Base-by-base conservation (phyloP, 305 asterid species). In the Fraxinus platypoda region DNA sequence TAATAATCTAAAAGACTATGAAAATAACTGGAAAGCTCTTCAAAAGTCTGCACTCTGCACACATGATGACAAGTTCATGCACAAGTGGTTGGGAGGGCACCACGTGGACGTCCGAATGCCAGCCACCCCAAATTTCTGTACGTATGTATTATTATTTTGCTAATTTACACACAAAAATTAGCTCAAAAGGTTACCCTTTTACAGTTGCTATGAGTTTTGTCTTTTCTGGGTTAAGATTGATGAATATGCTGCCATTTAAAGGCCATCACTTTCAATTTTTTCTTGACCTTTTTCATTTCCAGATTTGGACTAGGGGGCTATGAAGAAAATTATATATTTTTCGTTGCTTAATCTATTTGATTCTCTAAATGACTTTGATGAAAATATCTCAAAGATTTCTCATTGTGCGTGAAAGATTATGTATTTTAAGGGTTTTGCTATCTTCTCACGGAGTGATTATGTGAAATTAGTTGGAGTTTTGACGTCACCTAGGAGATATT, bases 61-160 rank as follows among this genome's bases (percentile, higher is more conserved):
- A 25, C 23, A 37, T 41, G 72, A 30, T 23, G 81, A 77, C 78
- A 35, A 84, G 75, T 81, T 78, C 79, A 31, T 79, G 46, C 64
- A 71, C 77, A 57, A 68, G 90, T 89, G 96, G 97, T 80, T 76
- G 83, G 76, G 76, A 83, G 72, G 35, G 73, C 37, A 88, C 93
- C 91, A 92, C 92, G 95, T 91, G 94, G 89, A 82, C 83, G 73
- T 73, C 76, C 72, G 86, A 90, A 87, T 80, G 86, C 87, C 90
- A 73, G 64, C 71, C 46, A 79, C 64, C 57, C 81, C 43, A 59
- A 59, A 21, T 21, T 11, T 68, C 19, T 64, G 34, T 23, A 7
- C 28, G 19, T 68, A 66, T 26, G 19, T 46, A 3, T 13, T 11
- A 52, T 28, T 26, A 3, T 35, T 35, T 1, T 30, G 34, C 74